Evolutionary conservation across 1,284 basidiomycete genomes (phyloP).

Genomic region (Ceratobasidium sp.): DNA sequence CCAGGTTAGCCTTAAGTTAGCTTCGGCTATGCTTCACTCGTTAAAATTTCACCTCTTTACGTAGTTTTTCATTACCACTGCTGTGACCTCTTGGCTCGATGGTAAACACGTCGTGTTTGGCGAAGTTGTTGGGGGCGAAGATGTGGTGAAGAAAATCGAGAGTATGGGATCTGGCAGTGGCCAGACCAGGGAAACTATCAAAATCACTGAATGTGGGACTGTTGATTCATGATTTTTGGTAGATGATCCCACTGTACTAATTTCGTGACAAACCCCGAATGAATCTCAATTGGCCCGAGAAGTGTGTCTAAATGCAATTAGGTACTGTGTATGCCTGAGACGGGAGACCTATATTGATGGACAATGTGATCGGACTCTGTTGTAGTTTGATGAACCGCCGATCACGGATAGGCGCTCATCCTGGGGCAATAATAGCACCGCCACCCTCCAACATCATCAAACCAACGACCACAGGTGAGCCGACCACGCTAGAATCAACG

Average conservation of each 20-base stretch:
- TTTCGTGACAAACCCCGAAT: too few species aligned
- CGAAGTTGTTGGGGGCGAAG: constrained; percentile 71
- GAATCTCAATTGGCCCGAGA: too few species aligned
- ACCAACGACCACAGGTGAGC: constrained; percentile 36
- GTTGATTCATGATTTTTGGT: constrained; percentile 50
- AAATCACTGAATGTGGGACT: constrained; percentile 68
- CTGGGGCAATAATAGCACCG: background rate
- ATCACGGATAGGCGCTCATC: too few species aligned
- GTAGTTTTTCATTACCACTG: constrained; percentile 91
- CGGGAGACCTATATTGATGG: too few species aligned
- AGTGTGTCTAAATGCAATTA: too few species aligned
- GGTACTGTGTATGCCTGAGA: too few species aligned
- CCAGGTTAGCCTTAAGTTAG: constrained; percentile 56
- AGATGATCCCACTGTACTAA: too few species aligned
- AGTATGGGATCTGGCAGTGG: constrained; percentile 66
- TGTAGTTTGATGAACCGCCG: too few species aligned
- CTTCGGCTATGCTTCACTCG: too few species aligned
- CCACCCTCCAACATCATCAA: background rate
- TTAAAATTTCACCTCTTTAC: constrained; percentile 42
- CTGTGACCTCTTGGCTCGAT: constrained; percentile 82
- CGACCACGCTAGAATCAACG: background rate
- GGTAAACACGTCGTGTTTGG: constrained; percentile 87
- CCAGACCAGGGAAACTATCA: constrained; percentile 63
- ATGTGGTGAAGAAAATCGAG: constrained; percentile 80
- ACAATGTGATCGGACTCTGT: too few species aligned